phyloP scores from a whole-genome alignment of 768 basidiomycete genomes.

The Suillus clintonianus region DNA sequence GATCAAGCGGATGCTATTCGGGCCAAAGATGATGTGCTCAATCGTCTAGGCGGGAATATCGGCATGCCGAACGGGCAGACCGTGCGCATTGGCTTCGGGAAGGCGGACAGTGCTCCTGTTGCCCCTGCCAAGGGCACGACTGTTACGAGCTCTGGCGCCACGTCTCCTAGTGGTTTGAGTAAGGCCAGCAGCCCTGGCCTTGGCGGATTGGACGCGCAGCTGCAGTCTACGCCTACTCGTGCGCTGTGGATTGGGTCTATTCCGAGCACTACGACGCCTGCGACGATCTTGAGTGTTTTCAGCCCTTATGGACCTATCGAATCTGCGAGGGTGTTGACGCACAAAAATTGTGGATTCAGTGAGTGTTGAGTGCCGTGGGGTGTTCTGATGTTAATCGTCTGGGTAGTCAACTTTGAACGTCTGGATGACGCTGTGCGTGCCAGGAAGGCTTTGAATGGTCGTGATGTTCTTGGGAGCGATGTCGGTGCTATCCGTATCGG shows the following conservation, averaged over 20 bases:
- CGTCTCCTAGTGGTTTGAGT: conserved; percentile 55
- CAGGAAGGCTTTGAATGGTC: conserved; percentile 92
- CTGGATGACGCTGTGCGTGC: conserved; percentile 96
- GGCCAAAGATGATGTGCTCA: conserved; percentile 96
- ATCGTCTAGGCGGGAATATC: conserved; percentile 91
- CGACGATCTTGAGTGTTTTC: conserved; percentile 93
- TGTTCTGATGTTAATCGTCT: conserved; percentile 11
- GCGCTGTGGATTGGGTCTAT: conserved; percentile 99
- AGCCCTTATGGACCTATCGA: conserved; percentile 98
- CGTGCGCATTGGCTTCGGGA: conserved; percentile 97
- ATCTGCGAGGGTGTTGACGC: conserved; percentile 91
- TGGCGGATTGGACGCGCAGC: conserved; percentile 76
- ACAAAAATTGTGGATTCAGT: conserved; percentile 96
- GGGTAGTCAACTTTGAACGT: conserved; percentile 91
- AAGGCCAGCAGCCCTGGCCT: conserved; percentile 58
- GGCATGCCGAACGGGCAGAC: conserved; percentile 94
- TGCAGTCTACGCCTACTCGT: conserved; percentile 90
- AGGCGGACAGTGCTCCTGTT: conserved; percentile 93
- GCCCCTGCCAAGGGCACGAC: conserved; percentile 79
- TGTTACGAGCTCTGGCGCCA: conserved; percentile 62
- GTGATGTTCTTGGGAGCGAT: conserved; percentile 93
- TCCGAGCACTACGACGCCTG: conserved; percentile 92
- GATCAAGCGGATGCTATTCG: conserved; percentile 95
- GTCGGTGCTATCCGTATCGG: conserved; percentile 97
- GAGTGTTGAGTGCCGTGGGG: conserved; percentile 31